Evolutionary conservation across 202 grass and related monocot species (phyloP), one percentile per base, ranked within the genome.

Genomic region (Cymbopogon flexuosus): DNA sequence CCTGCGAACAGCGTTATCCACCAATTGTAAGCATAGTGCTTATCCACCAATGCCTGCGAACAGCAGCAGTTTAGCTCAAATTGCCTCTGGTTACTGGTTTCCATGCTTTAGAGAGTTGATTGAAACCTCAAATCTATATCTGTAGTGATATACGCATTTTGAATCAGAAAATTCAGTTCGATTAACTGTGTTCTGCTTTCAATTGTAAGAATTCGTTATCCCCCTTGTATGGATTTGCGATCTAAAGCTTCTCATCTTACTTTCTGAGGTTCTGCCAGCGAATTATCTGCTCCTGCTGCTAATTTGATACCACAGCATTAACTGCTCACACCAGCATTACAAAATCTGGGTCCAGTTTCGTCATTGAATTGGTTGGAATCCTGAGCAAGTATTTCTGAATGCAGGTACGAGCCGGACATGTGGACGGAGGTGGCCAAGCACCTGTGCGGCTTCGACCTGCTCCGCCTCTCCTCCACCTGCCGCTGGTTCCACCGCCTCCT

Each of bases 381-480:
- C 56, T 62, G 34, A 51, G 65, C 24, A 13, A 23, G 24, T 8
- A 5, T 34, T 60, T 49, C 3, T 65, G 34, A 49, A 45, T 86
- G 79, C 84, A 95, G 96, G 84, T 91, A 88, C 49, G 89, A 99
- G 61, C 68, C 67, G 61, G 92, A 96, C 76, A 15, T 90, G 4
- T 99, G 96, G 96, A 99, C 89, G 68, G 96, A 99, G 89, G 91
- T 99, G 24, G 90, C 92, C 74, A 99, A 91, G 85, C 80, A 91
- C 78, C 80, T 99, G 34, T 84, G 86, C 47, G 96, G 92, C 22
- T 62, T 15, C 31, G 92, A 99, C 86, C 88, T 99, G 70, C 72
- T 86, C 24, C 76, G 72, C 77, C 90, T 99, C 51, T 83, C 85
- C 80, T n/a, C 37, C 10, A 81, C 78, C 72, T 86, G 90, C 65